These are phyloP conservation scores for Tetrastigma voinierianum DNA, from an alignment of 164 flowering plant species.

Conservation along the genomic window DNA sequence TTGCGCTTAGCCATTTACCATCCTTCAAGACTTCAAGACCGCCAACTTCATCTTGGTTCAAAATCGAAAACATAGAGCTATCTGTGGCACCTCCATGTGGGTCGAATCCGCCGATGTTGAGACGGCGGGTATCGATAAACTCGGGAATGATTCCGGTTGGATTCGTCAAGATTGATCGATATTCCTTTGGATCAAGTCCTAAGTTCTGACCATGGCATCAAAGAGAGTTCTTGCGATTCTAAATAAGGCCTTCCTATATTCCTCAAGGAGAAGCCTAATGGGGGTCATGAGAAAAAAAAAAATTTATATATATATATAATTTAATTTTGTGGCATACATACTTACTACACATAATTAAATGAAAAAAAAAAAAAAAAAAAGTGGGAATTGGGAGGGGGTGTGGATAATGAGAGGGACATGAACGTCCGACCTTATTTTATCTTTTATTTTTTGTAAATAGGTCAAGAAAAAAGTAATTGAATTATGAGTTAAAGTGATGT, in stretches of 20 bases:
- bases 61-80: slow-evolving; percentile 60
- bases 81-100: slow-evolving; percentile 63
- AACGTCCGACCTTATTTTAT: too few species aligned
- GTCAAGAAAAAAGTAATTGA: too few species aligned
- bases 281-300: neutral
- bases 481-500: too few species aligned
- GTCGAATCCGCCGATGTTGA: too few species aligned
- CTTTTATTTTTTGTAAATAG: too few species aligned
- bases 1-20: slow-evolving; percentile 40
- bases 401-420: too few species aligned
- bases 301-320: neutral
- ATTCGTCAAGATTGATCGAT: slow-evolving; percentile 24
- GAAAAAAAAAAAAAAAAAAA: neutral
- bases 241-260: slow-evolving; percentile 46
- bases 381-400: too few species aligned
- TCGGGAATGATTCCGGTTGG: slow-evolving; percentile 37
- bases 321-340: too few species aligned
- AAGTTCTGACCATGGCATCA: slow-evolving; percentile 35
- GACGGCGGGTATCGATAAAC: slow-evolving; percentile 59
- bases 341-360: neutral
- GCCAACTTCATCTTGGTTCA: slow-evolving; percentile 52
- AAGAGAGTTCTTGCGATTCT: slow-evolving; percentile 45
- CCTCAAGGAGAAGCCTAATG: slow-evolving; percentile 42
- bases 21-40: slow-evolving; percentile 63
- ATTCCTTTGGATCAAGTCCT: slow-evolving; percentile 14